Base-by-base conservation (phyloP, 2,329 filamentous ascomycete species). In the Xenosphaeropsis pyriputrescens region DNA sequence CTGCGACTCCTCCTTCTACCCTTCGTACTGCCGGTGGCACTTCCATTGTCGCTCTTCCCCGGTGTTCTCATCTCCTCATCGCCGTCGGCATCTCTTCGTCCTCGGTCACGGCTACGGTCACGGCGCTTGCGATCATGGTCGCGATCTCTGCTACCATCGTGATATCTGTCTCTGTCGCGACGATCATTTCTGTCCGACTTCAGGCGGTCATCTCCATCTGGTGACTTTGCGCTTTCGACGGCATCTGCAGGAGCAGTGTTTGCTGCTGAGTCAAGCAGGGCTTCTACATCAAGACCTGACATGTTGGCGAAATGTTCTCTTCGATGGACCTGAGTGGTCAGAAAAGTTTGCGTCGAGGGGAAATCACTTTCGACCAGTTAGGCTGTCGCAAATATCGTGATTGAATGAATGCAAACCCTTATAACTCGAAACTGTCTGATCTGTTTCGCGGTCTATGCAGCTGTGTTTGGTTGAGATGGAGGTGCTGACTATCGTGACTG, bases 181-280 rank as follows among this genome's bases (percentile, higher is more conserved):
- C 70, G 67, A 41, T 61, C 55, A 44, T 63, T 61, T 31, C 65
- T 61, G 39, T 72, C 72, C 45, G 63, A 60, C 46, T 66, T 75
- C 45, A 69, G 65, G 40, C 70, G 67, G 50, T 67, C 62, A 47
- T 76, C 72, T 46, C 67, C 63, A 45, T 75, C 70, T 45, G 74
- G 72, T 47, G 64, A 55, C 41, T 61, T 59, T 37, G 59, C 37
- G 43, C 50, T 46, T 41, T 52, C 53, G 42, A 54, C 58, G 33
- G 48, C 48, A 38, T 70, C 63, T 38, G 64, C 62, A 41, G 57
- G 56, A 42, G 65, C 61, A 47, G 68, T 67, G 56, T 76, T 78
- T 37, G 83, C 84, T 45, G 83, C 85, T 37, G 82, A 84, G 61
- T 94, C 86, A 49, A 95, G 76, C 47, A 95, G 72, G 47, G 85